Base-by-base conservation (phyloP, 164 flowering plant species). In the Hamamelis virginiana region DNA sequence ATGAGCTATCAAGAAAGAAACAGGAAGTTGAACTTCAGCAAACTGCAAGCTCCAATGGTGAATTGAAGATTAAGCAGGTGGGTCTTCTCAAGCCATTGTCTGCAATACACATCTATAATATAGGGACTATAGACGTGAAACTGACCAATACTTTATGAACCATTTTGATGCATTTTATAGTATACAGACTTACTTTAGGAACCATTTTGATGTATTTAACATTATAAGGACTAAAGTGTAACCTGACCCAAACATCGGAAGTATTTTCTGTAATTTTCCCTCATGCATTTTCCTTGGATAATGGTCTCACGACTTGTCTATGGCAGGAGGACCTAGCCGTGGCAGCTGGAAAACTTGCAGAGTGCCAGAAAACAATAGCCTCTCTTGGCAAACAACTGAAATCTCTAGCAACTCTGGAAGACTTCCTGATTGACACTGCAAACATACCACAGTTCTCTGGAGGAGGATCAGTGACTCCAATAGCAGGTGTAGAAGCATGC, bases 281-380 rank as follows among this genome's bases (percentile, higher is more conserved):
- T n/a, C n/a, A n/a, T n/a, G n/a, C n/a, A 53, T 9, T 8, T 21
- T 9, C 22, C 48, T 58, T 48, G 19, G 16, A 2, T 62, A 41
- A 0, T 61, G 27, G 6, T 50, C 15, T 18, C 57, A 8, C 13
- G 19, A 38, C 33, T 25, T 71, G 50, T 76, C 9, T 62, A 56
- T 78, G 55, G 68, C 86, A 91, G 98, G 96, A 91, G 73, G 94
- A 88, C 66, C 64, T 90, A 33, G 89, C 78, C 19, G 85, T 79
- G 18, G 98, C 97, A 58, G 92, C 97, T 59, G 89, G 87, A 64
- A 92, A 89, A 57, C 88, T 94, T n/a, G 89, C 91, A 0, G 97
- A 94, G 71, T 92, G 97, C 70, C 98, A 94, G 75, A 86, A 84
- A 64, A 94, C 98, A 22, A 94, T 94, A 23, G 89, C 90, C 27